Conservation (phyloP, 108 stramenopile species). For the Cyclostephanos tholiformis region DNA sequence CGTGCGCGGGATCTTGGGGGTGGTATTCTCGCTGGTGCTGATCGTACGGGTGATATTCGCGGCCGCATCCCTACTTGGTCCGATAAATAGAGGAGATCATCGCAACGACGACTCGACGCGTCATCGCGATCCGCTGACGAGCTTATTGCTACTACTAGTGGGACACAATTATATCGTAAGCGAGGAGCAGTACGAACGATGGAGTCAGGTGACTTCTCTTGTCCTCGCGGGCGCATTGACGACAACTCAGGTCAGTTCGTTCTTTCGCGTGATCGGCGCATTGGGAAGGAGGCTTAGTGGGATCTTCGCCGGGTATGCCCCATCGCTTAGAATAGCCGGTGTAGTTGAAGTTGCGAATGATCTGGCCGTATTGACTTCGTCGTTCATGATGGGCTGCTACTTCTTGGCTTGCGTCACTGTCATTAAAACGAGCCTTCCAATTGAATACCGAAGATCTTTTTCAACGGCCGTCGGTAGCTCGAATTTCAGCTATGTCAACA, state of each 20-base stretch:
- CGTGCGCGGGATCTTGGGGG: constrained; percentile 51
- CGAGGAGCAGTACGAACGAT: constrained; percentile 52
- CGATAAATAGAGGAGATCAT: neutral
- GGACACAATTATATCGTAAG: constrained; percentile 64
- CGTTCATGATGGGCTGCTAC: constrained; percentile 66
- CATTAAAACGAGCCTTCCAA: constrained; percentile 71
- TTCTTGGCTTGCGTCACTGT: constrained; percentile 72
- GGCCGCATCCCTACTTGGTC: constrained; percentile 33
- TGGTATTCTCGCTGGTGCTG: constrained; percentile 68
- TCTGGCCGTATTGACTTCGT: constrained; percentile 14
- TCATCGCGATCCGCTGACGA: constrained; percentile 60
- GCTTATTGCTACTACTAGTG: constrained; percentile 58
- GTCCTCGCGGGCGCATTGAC: constrained; percentile 69
- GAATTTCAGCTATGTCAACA: constrained; percentile 29
- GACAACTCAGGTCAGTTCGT: constrained; percentile 65
- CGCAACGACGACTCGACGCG: neutral
- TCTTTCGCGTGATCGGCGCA: constrained; percentile 58
- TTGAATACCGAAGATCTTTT: constrained; percentile 60
- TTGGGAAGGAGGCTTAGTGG: constrained; percentile 54
- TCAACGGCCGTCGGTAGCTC: constrained; percentile 55
- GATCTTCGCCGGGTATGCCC: neutral
- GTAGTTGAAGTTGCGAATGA: neutral
- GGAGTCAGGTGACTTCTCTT: constrained; percentile 67
- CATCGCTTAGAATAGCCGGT: constrained; percentile 4
- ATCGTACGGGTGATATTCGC: constrained; percentile 57